These are phyloP conservation scores for Furcasterigmium furcatum DNA, from an alignment of 2,329 filamentous ascomycete genomes.

Conservation along the genomic window DNA sequence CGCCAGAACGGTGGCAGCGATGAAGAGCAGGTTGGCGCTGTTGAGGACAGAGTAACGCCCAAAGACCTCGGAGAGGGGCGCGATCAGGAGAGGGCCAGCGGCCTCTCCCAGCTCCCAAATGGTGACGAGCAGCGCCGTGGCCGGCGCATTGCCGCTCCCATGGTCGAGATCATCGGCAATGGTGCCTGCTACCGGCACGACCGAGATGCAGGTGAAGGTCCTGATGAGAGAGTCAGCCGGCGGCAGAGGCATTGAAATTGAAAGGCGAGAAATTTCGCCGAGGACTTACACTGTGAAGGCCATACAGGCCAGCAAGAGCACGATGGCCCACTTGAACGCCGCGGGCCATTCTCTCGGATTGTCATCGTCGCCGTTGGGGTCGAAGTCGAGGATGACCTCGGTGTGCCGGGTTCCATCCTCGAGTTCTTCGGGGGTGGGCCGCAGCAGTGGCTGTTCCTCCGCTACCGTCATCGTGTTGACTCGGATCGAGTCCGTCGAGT, in stretches of 20 bases:
- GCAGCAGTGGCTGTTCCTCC: not conserved
- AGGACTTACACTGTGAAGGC: slow-evolving; percentile 52
- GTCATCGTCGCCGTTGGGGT: slow-evolving; percentile 13
- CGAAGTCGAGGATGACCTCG: slow-evolving; percentile 9
- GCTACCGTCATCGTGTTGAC: not conserved
- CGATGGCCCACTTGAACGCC: slow-evolving; percentile 50
- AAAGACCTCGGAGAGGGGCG: slow-evolving; percentile 59
- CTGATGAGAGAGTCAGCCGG: slow-evolving; percentile 21
- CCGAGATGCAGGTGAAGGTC: slow-evolving; percentile 54
- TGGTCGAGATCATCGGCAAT: slow-evolving; percentile 45
- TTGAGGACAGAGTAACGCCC: slow-evolving; percentile 55
- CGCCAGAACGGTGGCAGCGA: slow-evolving; percentile 40
- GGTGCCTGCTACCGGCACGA: slow-evolving; percentile 48
- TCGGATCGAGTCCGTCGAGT: not conserved
- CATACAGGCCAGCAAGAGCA: slow-evolving; percentile 49
- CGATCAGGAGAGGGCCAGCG: slow-evolving; percentile 57
- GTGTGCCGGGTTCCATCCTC: slow-evolving; percentile 10
- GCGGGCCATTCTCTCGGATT: slow-evolving; percentile 52
- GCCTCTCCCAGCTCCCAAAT: slow-evolving; percentile 68
- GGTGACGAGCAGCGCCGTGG: slow-evolving; percentile 62
- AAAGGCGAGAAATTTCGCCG: slow-evolving; percentile 1
- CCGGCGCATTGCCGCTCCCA: slow-evolving; percentile 36
- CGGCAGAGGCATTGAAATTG: not conserved
- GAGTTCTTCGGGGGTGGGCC: not conserved
- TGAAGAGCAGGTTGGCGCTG: slow-evolving; percentile 47